Conservation (phyloP, 2,329 filamentous ascomycete species). For the Incumbomyces lentus region DNA sequence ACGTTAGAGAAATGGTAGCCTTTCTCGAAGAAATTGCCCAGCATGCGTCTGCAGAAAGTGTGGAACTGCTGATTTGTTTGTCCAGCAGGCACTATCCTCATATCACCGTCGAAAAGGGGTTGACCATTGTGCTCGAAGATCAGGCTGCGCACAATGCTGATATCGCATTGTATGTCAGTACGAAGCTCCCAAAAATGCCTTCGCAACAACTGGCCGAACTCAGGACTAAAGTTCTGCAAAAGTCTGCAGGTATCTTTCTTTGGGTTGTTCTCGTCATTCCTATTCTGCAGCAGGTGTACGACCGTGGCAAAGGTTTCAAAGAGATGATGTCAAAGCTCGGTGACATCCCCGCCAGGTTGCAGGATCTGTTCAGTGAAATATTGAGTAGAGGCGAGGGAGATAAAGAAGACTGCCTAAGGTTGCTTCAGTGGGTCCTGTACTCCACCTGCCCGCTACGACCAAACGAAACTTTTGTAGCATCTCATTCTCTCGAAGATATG, state of each 20-base stretch:
- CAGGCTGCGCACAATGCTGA: not conserved
- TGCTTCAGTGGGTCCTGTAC: too few species aligned
- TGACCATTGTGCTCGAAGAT: too few species aligned
- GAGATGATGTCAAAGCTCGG: conserved; percentile 25
- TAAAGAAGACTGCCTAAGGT: too few species aligned
- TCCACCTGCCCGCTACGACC: too few species aligned
- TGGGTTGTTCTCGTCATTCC: conserved; percentile 27
- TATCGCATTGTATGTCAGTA: too few species aligned
- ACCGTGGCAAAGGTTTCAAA: conserved; percentile 21
- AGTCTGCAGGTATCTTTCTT: conserved; percentile 27
- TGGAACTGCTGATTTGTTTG: conserved; percentile 27
- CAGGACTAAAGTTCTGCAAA: conserved; percentile 22
- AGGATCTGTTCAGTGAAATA: too few species aligned
- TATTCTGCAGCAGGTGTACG: conserved; percentile 35
- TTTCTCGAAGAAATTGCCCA: conserved; percentile 28
- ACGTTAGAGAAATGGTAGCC: conserved; percentile 29
- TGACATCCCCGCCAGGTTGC: conserved; percentile 29
- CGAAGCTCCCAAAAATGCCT: too few species aligned
- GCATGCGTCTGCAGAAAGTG: conserved; percentile 2
- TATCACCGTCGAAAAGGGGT: too few species aligned
- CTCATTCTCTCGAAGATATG: too few species aligned
- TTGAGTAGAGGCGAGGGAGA: too few species aligned
- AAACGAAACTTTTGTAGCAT: too few species aligned
- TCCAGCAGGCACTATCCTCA: conserved; percentile 31
- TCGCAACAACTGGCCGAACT: not conserved